These are phyloP conservation scores for Takakia lepidozioides DNA, from an alignment of 225 moss, liverwort and hornwort species.

Conservation along the genomic window DNA sequence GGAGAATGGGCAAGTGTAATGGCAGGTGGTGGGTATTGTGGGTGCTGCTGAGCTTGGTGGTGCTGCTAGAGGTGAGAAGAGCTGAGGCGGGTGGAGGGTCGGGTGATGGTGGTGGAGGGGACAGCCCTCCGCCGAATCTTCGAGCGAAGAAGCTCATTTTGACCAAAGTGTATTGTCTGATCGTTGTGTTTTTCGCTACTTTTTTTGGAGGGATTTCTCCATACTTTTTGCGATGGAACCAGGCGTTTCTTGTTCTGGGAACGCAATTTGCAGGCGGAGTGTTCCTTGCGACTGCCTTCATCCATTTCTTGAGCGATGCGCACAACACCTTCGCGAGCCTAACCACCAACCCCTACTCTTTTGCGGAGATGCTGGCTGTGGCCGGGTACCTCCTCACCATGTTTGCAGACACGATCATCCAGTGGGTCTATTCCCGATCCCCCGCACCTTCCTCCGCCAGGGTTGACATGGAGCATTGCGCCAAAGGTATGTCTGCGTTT, in stretches of 20 bases:
- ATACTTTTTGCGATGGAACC: conserved; percentile 52
- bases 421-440: conserved; percentile 23
- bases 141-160: conserved; percentile 36
- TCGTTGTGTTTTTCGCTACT: conserved; percentile 41
- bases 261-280: conserved; percentile 55
- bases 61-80: no score
- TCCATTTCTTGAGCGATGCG: conserved; percentile 48
- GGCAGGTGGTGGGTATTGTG: no score
- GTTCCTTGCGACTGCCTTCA: conserved; percentile 44
- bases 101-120: no score
- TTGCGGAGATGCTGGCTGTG: conserved; percentile 43
- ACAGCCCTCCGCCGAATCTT: conserved; percentile 17
- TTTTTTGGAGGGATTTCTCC: conserved; percentile 39
- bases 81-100: no score
- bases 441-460: not conserved
- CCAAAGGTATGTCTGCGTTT: no score
- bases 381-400: conserved; percentile 53
- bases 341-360: conserved; percentile 28
- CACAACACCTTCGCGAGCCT: conserved; percentile 19
- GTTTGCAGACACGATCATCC: conserved; percentile 38
- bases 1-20: no score
- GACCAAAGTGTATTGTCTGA: conserved; percentile 47
- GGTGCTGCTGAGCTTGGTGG: no score
- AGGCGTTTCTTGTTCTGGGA: conserved; percentile 42
- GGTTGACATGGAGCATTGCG: not conserved